Evolutionary conservation across 2,329 filamentous ascomycete species (phyloP).

Genomic region (Trichophaea hybrida): DNA sequence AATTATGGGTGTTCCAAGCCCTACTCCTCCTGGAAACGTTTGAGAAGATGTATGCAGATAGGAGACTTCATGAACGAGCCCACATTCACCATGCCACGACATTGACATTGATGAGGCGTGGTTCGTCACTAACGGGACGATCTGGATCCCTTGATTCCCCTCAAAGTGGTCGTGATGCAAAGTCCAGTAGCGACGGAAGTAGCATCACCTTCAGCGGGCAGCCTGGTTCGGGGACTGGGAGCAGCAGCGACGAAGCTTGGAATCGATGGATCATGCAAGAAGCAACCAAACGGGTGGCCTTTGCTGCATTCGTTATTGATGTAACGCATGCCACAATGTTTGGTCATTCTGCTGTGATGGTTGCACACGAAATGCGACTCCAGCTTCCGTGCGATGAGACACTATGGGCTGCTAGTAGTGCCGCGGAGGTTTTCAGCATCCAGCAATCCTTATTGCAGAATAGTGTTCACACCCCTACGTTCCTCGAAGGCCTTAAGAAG

Average conservation of each 20-base stretch:
- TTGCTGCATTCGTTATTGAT: conserved; percentile 88
- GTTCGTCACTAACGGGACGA: conserved; percentile 77
- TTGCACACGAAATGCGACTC: conserved; percentile 84
- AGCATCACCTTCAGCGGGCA: conserved; percentile 33
- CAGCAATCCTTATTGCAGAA: conserved; percentile 68
- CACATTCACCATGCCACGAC: conserved; percentile 96
- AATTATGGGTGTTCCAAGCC: conserved; percentile 91
- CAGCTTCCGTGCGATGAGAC: conserved; percentile 85
- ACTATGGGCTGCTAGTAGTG: conserved; percentile 80
- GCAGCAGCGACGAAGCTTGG: conserved; percentile 82
- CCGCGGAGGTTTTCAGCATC: conserved; percentile 69
- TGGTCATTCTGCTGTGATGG: conserved; percentile 92
- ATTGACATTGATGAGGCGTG: conserved; percentile 84
- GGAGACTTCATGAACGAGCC: conserved; percentile 79
- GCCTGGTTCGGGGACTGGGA: conserved; percentile 36
- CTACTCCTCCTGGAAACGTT: conserved; percentile 79
- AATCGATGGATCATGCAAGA: conserved; percentile 92
- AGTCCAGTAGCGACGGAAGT: conserved; percentile 31
- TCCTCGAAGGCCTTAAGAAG: conserved; percentile 79
- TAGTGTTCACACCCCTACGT: conserved; percentile 70
- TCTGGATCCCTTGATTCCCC: conserved; percentile 58
- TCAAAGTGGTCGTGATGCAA: conserved; percentile 54
- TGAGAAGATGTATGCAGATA: conserved; percentile 95
- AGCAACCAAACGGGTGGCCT: conserved; percentile 74
- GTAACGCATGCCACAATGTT: conserved; percentile 97